phyloP scores from a whole-genome alignment of 352 stramenopile genomes.

The Pythium utonaiense region DNA sequence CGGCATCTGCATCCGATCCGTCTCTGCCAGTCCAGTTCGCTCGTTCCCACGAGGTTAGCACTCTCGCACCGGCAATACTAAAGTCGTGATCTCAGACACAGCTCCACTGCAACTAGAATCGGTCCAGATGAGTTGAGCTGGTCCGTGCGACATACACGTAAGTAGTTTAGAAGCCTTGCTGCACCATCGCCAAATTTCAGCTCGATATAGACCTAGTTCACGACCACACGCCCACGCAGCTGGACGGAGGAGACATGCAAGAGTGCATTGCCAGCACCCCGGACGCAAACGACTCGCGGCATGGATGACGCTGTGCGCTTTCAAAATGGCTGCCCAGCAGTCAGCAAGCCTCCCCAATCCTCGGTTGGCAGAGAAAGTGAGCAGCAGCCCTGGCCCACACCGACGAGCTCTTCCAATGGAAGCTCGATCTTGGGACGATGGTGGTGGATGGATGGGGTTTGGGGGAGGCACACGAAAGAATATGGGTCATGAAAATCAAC shows the following conservation, averaged over 20 bases:
- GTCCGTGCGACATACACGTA: not conserved
- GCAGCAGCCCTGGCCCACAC: too few relatives aligned
- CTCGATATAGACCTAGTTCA: not conserved
- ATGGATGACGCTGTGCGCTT: too few relatives aligned
- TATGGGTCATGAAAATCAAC: slow-evolving; percentile 11
- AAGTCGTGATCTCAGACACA: not conserved
- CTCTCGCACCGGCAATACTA: too few relatives aligned
- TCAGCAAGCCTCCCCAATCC: slow-evolving; percentile 1
- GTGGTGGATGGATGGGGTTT: not conserved
- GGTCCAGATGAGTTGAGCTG: not conserved
- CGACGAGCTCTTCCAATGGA: too few relatives aligned
- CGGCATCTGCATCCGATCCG: not conserved
- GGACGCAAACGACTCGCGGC: too few relatives aligned
- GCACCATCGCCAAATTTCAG: not conserved
- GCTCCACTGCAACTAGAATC: not conserved
- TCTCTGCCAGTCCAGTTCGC: not conserved
- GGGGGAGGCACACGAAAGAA: not conserved
- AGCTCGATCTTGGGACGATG: not conserved
- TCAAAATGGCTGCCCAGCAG: too few relatives aligned
- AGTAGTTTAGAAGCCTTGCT: slow-evolving; percentile 2
- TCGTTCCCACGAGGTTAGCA: too few relatives aligned
- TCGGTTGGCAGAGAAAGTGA: not conserved
- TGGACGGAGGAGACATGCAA: not conserved
- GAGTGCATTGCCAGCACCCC: too few relatives aligned
- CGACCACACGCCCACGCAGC: not conserved